phyloP scores from a whole-genome alignment of 768 basidiomycete genomes.

The Rhodotorula babjevae region DNA sequence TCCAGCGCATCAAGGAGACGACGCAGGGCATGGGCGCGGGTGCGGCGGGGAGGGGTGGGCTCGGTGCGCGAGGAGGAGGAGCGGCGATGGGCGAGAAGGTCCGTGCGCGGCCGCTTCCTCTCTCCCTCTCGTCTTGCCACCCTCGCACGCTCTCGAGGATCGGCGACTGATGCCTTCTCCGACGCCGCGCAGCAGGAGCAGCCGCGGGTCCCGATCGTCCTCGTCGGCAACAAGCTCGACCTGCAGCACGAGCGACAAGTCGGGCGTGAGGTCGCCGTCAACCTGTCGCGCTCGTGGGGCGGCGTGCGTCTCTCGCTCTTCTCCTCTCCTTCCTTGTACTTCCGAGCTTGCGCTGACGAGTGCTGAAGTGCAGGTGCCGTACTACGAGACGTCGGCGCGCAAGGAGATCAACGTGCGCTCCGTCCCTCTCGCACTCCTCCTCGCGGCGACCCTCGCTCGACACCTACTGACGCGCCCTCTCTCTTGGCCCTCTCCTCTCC shows the following conservation, averaged over 20 bases:
- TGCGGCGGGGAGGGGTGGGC: no score
- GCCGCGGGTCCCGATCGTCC: constrained; percentile 36
- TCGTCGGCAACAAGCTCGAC: constrained; percentile 44
- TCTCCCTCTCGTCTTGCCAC: neutral
- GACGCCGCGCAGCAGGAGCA: neutral
- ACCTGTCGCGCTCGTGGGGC: constrained; percentile 38
- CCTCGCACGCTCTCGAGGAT: no score
- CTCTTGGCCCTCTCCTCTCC: no score
- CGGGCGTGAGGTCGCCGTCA: constrained; percentile 36
- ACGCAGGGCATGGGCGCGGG: no score
- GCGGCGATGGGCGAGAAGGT: no score
- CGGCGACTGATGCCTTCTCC: neutral
- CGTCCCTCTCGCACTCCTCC: neutral
- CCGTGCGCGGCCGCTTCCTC: neutral
- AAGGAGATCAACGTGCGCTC: constrained; percentile 41
- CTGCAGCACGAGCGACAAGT: constrained; percentile 40
- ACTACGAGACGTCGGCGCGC: constrained; percentile 41
- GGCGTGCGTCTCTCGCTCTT: constrained; percentile 18
- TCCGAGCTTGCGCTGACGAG: neutral
- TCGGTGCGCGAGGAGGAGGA: no score
- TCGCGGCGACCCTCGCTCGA: no score
- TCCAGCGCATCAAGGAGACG: constrained; percentile 41
- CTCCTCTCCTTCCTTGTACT: neutral
- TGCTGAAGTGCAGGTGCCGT: constrained; percentile 33
- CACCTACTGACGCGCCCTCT: no score